Evolutionary conservation across 305 asterid species (phyloP).

Genomic region (Ruellia speciosa): DNA sequence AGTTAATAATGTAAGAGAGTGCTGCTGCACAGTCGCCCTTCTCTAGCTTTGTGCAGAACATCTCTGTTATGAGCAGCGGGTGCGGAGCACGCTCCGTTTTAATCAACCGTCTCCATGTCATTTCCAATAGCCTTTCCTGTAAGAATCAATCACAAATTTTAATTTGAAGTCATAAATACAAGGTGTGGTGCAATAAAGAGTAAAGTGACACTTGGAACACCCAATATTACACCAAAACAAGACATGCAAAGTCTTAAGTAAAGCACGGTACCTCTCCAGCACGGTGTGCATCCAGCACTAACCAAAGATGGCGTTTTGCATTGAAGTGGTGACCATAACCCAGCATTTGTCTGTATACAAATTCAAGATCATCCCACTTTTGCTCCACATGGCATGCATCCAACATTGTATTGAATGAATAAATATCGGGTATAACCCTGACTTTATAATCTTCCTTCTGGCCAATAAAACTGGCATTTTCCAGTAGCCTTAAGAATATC

Average conservation of each 20-base stretch:
- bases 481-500: constrained; percentile 51
- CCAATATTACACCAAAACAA: neutral
- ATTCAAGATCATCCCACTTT: constrained; percentile 79
- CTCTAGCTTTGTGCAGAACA: constrained; percentile 53
- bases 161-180: neutral
- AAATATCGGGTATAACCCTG: constrained; percentile 64
- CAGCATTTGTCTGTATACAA: constrained; percentile 60
- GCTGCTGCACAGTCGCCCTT: constrained; percentile 45
- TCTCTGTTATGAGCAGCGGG: constrained; percentile 42
- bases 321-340: constrained; percentile 69
- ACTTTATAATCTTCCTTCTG: constrained; percentile 36
- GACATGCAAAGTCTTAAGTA: neutral
- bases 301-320: constrained; percentile 64
- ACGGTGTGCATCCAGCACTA: constrained; percentile 47
- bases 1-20: constrained; percentile 39
- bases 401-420: constrained; percentile 75
- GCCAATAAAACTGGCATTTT: constrained; percentile 31
- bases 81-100: constrained; percentile 48
- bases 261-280: constrained; percentile 65
- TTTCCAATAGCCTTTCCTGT: constrained; percentile 55
- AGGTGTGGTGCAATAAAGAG: neutral
- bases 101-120: constrained; percentile 66
- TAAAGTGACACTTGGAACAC: neutral
- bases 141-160: constrained; percentile 10
- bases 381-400: constrained; percentile 52